phyloP scores from a whole-genome alignment of 345 rosid species.

The Citropsis articulata region DNA sequence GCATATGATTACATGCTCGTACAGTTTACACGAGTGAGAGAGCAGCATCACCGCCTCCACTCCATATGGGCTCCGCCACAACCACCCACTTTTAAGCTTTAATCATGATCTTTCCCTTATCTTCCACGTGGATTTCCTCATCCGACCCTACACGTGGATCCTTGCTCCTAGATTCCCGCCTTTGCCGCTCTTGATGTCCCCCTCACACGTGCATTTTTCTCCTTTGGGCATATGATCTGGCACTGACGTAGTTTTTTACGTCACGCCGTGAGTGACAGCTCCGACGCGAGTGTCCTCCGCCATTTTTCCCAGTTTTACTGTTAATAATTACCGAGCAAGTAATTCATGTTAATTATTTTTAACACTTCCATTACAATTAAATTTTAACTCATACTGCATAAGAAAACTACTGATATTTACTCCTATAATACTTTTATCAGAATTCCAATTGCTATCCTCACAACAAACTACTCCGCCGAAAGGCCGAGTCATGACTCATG shows the following conservation, averaged over 20 bases:
- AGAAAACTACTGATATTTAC: too few species aligned
- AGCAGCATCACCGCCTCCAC: background rate
- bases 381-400: rapidly evolving
- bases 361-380: too few species aligned
- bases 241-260: constrained; percentile 19
- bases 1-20: constrained; percentile 4
- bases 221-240: constrained; percentile 8
- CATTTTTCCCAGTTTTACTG: too few species aligned
- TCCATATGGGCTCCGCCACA: constrained; percentile 12
- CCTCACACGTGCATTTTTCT: constrained; percentile 10
- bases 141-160: constrained; percentile 19
- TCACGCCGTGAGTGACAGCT: constrained; percentile 2
- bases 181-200: background rate
- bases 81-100: background rate
- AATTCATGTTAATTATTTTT: background rate
- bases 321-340: background rate
- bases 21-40: background rate
- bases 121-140: constrained; percentile 1
- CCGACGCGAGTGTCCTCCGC: background rate
- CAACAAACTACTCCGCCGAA: too few species aligned
- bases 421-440: too few species aligned
- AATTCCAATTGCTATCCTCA: too few species aligned
- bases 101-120: constrained; percentile 1
- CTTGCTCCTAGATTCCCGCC: background rate
- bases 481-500: too few species aligned